These are phyloP conservation scores for Phytopythium sindhum DNA, from an alignment of 352 stramenopile species.

Conservation along the genomic window DNA sequence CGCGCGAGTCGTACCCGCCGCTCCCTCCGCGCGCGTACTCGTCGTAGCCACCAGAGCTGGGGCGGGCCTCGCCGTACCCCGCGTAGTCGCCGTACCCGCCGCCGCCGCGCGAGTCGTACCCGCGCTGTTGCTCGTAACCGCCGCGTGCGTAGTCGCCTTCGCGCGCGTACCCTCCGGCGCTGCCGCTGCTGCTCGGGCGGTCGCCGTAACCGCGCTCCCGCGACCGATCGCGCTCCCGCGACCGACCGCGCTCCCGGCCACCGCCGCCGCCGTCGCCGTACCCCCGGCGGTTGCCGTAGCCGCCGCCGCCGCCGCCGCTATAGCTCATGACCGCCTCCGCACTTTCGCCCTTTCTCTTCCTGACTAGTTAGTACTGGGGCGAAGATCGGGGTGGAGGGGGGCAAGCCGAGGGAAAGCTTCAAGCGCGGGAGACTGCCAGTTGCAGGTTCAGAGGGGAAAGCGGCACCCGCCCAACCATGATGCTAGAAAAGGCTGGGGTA, in stretches of 20 bases:
- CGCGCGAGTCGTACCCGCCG: slow-evolving; percentile 18
- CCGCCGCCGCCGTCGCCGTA: slow-evolving; percentile 10
- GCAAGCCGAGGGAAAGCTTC: background rate
- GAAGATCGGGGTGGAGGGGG: slow-evolving; percentile 5
- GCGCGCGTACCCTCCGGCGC: slow-evolving; percentile 9
- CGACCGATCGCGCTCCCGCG: slow-evolving; percentile 6
- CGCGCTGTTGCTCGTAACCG: slow-evolving; percentile 22
- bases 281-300: slow-evolving; percentile 20
- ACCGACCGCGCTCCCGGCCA: slow-evolving; percentile 6
- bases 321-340: slow-evolving; percentile 41
- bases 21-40: slow-evolving; percentile 16
- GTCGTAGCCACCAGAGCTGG: slow-evolving; percentile 13
- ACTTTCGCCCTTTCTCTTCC: background rate
- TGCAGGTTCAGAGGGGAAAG: background rate
- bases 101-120: slow-evolving; percentile 26
- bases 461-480: background rate
- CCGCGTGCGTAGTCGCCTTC: slow-evolving; percentile 12
- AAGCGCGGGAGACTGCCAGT: background rate
- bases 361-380: background rate
- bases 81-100: slow-evolving; percentile 10
- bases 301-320: slow-evolving; percentile 18
- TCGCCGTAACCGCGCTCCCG: slow-evolving; percentile 17
- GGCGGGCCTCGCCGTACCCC: slow-evolving; percentile 18
- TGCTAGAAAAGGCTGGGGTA: too few relatives aligned
- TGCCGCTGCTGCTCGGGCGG: slow-evolving; percentile 3